A percentile compares a stretch with the other conserved stretches of the same genome.
Evolutionary conservation across 2,329 filamentous ascomycete genomes (phyloP).

Genomic region (Cordyceps cateniannulata): DNA sequence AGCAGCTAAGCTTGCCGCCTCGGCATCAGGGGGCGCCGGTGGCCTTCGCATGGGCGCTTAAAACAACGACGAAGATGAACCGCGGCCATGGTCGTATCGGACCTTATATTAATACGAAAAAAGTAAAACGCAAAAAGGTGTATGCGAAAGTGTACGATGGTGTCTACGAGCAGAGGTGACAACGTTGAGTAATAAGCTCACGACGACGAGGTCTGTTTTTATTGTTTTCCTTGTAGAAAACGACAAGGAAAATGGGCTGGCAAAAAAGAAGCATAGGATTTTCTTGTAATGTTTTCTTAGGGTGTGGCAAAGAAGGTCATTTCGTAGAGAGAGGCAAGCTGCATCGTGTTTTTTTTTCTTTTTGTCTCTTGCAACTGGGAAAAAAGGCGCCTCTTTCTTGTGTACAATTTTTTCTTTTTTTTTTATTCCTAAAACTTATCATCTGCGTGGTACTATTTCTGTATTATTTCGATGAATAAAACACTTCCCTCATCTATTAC

Average conservation of each 20-base stretch:
- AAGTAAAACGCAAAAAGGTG: neutral
- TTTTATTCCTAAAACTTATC: neutral
- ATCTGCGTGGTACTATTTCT: neutral
- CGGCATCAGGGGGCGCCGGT: conserved; percentile 23
- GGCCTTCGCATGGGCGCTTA: conserved; percentile 29
- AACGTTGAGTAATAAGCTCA: neutral
- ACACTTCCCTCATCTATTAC: conserved; percentile 1
- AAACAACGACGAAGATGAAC: neutral
- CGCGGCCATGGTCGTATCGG: neutral
- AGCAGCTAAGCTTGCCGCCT: conserved; percentile 55
- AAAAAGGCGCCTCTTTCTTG: conserved; percentile 6
- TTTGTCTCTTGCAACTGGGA: conserved; percentile 7
- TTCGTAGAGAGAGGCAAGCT: conserved; percentile 6
- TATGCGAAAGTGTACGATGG: conserved; percentile 1
- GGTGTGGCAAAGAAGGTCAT: neutral
- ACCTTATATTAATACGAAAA: neutral
- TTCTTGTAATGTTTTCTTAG: conserved; percentile 7
- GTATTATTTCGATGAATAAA: conserved; percentile 5
- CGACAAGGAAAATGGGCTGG: neutral
- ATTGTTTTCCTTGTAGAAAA: neutral
- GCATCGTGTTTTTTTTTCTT: conserved; percentile 4
- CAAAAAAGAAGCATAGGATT: neutral
- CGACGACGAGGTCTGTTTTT: neutral
- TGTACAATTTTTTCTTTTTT: conserved; percentile 2
- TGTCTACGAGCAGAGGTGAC: neutral